Base-by-base conservation (phyloP, 192 early-diverging fungal species). In the Coemansia sp. region DNA sequence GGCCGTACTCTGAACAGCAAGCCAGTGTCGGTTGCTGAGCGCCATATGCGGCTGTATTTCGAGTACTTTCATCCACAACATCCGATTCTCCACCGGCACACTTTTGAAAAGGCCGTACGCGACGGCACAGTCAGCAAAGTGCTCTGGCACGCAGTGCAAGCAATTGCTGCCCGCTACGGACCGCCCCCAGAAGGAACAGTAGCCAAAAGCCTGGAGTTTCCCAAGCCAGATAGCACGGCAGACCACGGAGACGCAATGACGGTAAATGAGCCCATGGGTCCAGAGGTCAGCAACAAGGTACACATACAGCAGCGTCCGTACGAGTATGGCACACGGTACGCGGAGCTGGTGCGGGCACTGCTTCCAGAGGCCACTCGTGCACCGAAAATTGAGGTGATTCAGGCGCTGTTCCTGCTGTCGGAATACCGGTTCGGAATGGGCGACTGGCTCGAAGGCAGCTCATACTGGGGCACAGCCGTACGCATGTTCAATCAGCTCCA, bases 401-500 rank as follows among this genome's bases (percentile, higher is more conserved):
- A 81, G 73, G 68, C 79, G 47, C 67, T 75, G 48, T 81, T 66
- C 31, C 66, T 81, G 31, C 66, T 81, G 20, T 66, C 69, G 7
- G 69, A 70, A 60, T 69, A 75, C 65, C 68, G 68, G 60, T 76
- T 75, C n/a, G 79, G 79, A 10, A 59, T 55, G 63, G 79, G 79
- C 63, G 73, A 75, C 63, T 75, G 73, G 79, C 66, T 72, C 10
- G 66, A 67, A 18, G 79, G 79, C 52, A 72, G 63, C 63, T 63
- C 73, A 47, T 72, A 70, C 64, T 81, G 79, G 79, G 79, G 70
- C 67, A 81, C 79, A 2, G 79, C 79, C 4, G 79, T 72, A 52
- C 72, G 79, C 17, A 75, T 81, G 72, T 66, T 81, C 63, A 81
- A 75, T 65, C 79, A 81, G 67, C 57, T 72, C 38, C 79, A 76